A percentile compares a stretch with the other conserved stretches of the same genome.
phyloP scores from a whole-genome alignment of 495 filamentous ascomycete species.

The Penicillium angulare region DNA sequence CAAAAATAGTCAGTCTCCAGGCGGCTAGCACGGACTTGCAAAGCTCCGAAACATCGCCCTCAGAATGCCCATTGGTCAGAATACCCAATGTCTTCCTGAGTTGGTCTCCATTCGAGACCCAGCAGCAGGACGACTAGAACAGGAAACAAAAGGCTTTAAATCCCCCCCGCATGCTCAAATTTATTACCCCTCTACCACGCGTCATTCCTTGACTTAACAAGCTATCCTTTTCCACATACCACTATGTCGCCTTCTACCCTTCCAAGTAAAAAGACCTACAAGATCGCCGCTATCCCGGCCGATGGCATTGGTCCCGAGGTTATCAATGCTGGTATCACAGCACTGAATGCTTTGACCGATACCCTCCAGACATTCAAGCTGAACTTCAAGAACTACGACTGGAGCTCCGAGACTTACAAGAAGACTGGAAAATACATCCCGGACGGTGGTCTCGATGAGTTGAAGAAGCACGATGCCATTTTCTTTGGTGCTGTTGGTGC shows the following conservation, averaged over 20 bases:
- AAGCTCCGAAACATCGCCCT: conserved; percentile 7
- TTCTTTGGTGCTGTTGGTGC: conserved; percentile 57
- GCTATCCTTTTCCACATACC: neutral
- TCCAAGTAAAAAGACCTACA: conserved; percentile 34
- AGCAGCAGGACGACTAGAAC: conserved; percentile 3
- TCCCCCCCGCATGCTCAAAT: conserved; percentile 10
- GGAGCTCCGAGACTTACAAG: conserved; percentile 54
- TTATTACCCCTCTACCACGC: conserved; percentile 6
- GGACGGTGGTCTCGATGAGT: conserved; percentile 48
- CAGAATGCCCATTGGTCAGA: conserved; percentile 6
- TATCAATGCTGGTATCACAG: conserved; percentile 45
- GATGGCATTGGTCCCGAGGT: conserved; percentile 59
- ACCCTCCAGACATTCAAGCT: conserved; percentile 47
- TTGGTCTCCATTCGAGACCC: conserved; percentile 2
- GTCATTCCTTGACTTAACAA: neutral
- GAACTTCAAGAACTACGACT: conserved; percentile 49
- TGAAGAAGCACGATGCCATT: conserved; percentile 55
- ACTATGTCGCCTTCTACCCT: conserved; percentile 19
- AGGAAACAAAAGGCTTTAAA: conserved; percentile 7
- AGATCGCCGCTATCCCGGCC: conserved; percentile 51
- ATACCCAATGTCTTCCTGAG: neutral
- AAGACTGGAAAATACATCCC: conserved; percentile 52
- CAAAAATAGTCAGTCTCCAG: too few species aligned
- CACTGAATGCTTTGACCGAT: conserved; percentile 44
- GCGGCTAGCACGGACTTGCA: conserved; percentile 19